phyloP scores from a whole-genome alignment of 345 rosid genomes.

The Camelina hispida region DNA sequence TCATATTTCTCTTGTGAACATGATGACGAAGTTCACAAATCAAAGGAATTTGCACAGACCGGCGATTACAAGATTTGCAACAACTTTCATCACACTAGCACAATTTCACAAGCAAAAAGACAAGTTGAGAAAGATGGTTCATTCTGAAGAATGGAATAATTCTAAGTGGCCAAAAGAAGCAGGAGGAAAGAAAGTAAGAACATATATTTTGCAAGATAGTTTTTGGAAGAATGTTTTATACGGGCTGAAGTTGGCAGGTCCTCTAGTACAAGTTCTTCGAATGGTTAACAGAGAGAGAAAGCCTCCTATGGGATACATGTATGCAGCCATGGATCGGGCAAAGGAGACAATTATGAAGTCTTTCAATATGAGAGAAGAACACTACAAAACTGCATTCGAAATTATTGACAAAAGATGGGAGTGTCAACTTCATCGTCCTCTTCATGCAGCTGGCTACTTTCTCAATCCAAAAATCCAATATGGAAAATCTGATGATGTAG shows the following conservation, averaged over 20 bases:
- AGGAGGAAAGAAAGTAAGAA: neutral
- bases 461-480: neutral
- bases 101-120: too few relatives aligned
- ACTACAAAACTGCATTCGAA: neutral
- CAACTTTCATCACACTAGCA: neutral
- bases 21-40: neutral
- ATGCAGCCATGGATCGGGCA: constrained; percentile 4
- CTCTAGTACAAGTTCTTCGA: neutral
- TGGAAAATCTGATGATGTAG: too few relatives aligned
- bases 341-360: neutral
- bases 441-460: neutral
- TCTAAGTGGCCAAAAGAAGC: neutral
- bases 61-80: neutral
- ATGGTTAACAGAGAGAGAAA: neutral
- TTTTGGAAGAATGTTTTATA: neutral
- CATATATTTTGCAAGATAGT: neutral
- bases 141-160: neutral
- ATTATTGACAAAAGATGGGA: neutral
- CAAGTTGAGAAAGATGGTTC: neutral
- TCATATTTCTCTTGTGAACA: neutral
- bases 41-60: neutral
- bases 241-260: neutral
- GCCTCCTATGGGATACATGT: neutral
- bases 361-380: neutral
- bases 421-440: neutral